Base-by-base conservation (phyloP, 768 basidiomycete species). In the Lactarius tabidus region DNA sequence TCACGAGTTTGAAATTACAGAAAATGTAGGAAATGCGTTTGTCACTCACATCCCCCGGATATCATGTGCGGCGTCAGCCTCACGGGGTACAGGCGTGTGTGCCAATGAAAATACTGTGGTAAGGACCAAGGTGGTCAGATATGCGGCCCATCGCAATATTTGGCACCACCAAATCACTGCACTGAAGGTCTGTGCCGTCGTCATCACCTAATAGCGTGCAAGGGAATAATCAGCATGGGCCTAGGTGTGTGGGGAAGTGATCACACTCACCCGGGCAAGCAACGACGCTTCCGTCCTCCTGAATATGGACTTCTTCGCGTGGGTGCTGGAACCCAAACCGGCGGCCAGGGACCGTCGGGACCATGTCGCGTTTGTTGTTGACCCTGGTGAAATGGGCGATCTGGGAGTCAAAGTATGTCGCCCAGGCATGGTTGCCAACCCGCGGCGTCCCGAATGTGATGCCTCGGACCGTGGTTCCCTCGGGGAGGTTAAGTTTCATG, bases 91-190 rank as follows among this genome's bases (percentile, higher is more conserved):
- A 75, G 71, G 74, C 82, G 26, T 80, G 75, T 6, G 82, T 82
- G 51, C 86, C 86, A 39, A 87, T 82, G 65, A 72, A 78, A 56
- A 86, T 80, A 26, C 85, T 85, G 59, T 85, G 74, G 69, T 81
- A 82, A 1, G 81, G 79, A 66, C 87, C 87, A 57, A 87, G 72
- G 73, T 90, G 88, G 70, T 89, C 70, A 10, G 81, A 55, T 59
- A 85, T 77, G 23, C 38, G 56, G 2, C 67, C 57, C 5, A 56
- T 9, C 1, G 33, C 4, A 54, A 89, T 74, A 70, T 81, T 84
- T 2, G 85, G 84, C 20, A 88, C 87, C 4, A 80, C 79, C 57
- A 71, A 67, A 60, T 84, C 83, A 39, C 81, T 81, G 74, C 88
- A 89, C 64, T 82, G 75, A 15, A 77, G 15, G 59, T 85, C 83